phyloP scores from a whole-genome alignment of 768 basidiomycete species.

The Boletus pseudopeckii region DNA sequence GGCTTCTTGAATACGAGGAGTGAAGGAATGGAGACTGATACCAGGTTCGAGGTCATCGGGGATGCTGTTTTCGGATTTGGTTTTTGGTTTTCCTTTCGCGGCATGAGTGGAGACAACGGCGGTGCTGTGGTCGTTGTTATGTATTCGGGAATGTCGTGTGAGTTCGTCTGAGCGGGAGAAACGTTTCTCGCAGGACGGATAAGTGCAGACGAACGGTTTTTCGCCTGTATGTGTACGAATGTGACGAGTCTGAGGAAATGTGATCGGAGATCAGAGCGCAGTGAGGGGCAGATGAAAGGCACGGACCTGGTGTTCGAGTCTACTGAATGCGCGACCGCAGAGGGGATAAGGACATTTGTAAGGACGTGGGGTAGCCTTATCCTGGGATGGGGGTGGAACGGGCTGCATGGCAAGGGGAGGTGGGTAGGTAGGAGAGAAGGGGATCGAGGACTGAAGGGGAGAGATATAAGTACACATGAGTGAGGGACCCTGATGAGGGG shows the following conservation, averaged over 20 bases:
- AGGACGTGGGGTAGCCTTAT: conserved; percentile 58
- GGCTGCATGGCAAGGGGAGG: conserved; percentile 24
- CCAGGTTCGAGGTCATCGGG: conserved; percentile 26
- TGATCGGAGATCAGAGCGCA: conserved; percentile 19
- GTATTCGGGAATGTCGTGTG: conserved; percentile 93
- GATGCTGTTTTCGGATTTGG: conserved; percentile 24
- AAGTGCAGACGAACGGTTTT: conserved; percentile 92
- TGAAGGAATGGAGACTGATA: conserved; percentile 27
- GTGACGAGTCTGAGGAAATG: conserved; percentile 74
- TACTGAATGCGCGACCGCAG: conserved; percentile 93
- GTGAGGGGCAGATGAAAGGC: conserved; percentile 2
- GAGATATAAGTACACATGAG: conserved; percentile 32
- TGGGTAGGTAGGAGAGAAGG: conserved; percentile 12
- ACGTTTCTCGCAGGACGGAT: conserved; percentile 94
- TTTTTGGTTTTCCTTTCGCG: conserved; percentile 29
- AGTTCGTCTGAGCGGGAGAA: conserved; percentile 99
- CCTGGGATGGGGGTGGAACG: conserved; percentile 20
- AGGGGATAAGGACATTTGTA: conserved; percentile 95
- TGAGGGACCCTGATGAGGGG: conserved; percentile 11
- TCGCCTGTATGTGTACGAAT: conserved; percentile 98
- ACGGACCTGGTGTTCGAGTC: conserved; percentile 91
- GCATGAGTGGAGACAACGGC: conserved; percentile 17
- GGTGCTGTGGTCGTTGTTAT: conserved; percentile 56
- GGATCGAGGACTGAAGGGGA: conserved; percentile 18
- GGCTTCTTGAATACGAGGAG: conserved; percentile 20